Percentiles rank a stretch among this genome's conserved stretches.
These are phyloP conservation scores for Friedmanniomyces endolithicus DNA, from an alignment of 495 filamentous ascomycete species.

Conservation along the genomic window DNA sequence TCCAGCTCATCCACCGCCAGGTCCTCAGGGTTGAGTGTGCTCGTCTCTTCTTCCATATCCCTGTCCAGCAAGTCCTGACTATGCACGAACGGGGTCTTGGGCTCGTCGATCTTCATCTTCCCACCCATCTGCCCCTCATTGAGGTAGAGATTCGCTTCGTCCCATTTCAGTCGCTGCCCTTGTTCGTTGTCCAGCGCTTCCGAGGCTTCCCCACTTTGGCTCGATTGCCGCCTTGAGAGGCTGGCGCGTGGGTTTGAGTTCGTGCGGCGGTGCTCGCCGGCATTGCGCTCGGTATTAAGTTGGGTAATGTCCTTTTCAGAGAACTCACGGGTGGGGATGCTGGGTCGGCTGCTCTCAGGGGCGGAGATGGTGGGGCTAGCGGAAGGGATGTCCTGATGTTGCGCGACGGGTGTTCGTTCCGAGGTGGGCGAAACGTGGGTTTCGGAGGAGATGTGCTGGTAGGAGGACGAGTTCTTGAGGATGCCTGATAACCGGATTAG, in stretches of 20 bases:
- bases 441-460: slow-evolving; percentile 44
- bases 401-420: slow-evolving; percentile 17
- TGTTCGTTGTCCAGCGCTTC: slow-evolving; percentile 39
- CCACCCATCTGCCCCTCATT: slow-evolving; percentile 87
- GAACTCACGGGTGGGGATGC: slow-evolving; percentile 31
- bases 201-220: slow-evolving; percentile 31
- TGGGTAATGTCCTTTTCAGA: slow-evolving; percentile 79
- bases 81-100: slow-evolving; percentile 89
- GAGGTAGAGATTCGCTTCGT: slow-evolving; percentile 91
- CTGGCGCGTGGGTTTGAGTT: slow-evolving; percentile 56
- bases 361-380: slow-evolving; percentile 17
- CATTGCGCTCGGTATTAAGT: slow-evolving; percentile 87
- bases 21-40: slow-evolving; percentile 42
- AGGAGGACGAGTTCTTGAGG: slow-evolving; percentile 70
- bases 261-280: slow-evolving; percentile 59
- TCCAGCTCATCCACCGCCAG: slow-evolving; percentile 62
- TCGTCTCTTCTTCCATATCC: slow-evolving; percentile 64
- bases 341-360: slow-evolving; percentile 23
- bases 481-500: slow-evolving; percentile 49
- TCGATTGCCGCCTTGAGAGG: slow-evolving; percentile 59
- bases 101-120: slow-evolving; percentile 98
- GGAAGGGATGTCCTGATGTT: slow-evolving; percentile 9
- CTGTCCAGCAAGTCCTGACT: slow-evolving; percentile 69
- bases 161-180: slow-evolving; percentile 80
- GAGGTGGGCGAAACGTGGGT: slow-evolving; percentile 27